Evolutionary conservation across 441 rosid species (phyloP), one percentile per base, ranked within the genome.

Genomic region (Corymbia calophylla): DNA sequence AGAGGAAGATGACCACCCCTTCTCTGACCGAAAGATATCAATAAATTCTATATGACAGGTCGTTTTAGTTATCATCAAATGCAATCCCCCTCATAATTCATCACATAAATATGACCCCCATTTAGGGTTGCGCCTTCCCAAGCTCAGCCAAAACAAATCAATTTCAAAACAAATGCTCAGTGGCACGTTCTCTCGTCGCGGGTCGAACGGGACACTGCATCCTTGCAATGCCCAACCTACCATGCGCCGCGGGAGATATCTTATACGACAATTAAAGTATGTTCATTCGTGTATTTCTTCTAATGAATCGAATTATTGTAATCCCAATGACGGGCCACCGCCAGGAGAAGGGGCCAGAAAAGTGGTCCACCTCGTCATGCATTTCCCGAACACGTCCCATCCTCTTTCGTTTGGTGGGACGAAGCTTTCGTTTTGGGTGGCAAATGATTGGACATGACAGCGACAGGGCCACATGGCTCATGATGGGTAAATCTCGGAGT

Each of bases 131-230:
- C 15, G 18, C 48, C 84, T 77, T 44, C 18, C 84, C 84, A 6
- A 44, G 84, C 51, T 44, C 84, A 12, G 53, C 18, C 53, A 13
- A 44, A 2, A 77, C 23, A 44, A 44, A 77, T 39, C 23, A 77
- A 51, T 44, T 7, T 23, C 4, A 0, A 77, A 23, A 12, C 7
- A 44, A 23, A 12, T 44, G 51, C 9, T 44, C 2, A 0, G 51
- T 23, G 84, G 51, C 84, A 44, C 53, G 51, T 44, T 44, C 53
- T 12, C 84, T 12, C 14, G 53, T 77, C 7, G 84, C 84, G 0
- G 84, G 84, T 48, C 25, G 84, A 77, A 44, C 44, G 7, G 84
- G 84, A 44, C 10, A 23, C 21, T 13, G 84, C 1, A n/a, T n/a
- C n/a, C n/a, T n/a, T n/a, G 84, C 84, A 44, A 77, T 15, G 53